phyloP scores from a whole-genome alignment of 371 early-diverging fungal genomes.

The Actinomucor elegans region DNA sequence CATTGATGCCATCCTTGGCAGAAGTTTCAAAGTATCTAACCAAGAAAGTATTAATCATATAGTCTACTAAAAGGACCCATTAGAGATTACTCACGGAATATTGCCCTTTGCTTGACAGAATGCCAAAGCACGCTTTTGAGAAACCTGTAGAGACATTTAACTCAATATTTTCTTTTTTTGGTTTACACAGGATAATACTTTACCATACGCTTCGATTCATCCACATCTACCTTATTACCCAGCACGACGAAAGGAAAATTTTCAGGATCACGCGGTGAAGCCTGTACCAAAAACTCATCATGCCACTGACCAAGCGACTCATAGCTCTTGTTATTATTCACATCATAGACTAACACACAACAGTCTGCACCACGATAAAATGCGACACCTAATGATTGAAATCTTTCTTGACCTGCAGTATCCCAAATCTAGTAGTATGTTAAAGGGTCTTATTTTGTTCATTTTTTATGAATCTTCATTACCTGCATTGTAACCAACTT shows the following conservation, averaged over 20 bases:
- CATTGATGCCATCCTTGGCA: slow-evolving; percentile 96
- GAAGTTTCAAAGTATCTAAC: slow-evolving; percentile 72
- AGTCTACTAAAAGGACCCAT: slow-evolving; percentile 13
- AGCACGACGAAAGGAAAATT: slow-evolving; percentile 97
- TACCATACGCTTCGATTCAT: slow-evolving; percentile 90
- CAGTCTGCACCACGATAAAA: slow-evolving; percentile 99
- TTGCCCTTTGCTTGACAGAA: slow-evolving; percentile 95
- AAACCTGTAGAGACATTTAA: slow-evolving; percentile 57
- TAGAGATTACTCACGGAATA: slow-evolving; percentile 61
- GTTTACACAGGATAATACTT: background rate
- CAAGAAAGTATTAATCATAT: background rate
- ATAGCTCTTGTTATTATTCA: slow-evolving; percentile 92
- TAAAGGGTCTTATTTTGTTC: background rate
- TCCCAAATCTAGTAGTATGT: slow-evolving; percentile 74
- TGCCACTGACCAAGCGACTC: slow-evolving; percentile 93
- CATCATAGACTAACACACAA: slow-evolving; percentile 97
- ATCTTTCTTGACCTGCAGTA: slow-evolving; percentile 96
- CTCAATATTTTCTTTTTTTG: background rate
- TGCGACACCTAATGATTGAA: slow-evolving; percentile 96
- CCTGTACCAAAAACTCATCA: slow-evolving; percentile 95
- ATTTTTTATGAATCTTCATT: too few species aligned
- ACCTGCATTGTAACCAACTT: slow-evolving; percentile 85
- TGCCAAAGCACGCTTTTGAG: slow-evolving; percentile 91
- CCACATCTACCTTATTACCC: slow-evolving; percentile 98
- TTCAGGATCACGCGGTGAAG: slow-evolving; percentile 89